These are phyloP conservation scores for Paramecium caudatum DNA, from an alignment of 73 alveolate species.

Conservation along the genomic window DNA sequence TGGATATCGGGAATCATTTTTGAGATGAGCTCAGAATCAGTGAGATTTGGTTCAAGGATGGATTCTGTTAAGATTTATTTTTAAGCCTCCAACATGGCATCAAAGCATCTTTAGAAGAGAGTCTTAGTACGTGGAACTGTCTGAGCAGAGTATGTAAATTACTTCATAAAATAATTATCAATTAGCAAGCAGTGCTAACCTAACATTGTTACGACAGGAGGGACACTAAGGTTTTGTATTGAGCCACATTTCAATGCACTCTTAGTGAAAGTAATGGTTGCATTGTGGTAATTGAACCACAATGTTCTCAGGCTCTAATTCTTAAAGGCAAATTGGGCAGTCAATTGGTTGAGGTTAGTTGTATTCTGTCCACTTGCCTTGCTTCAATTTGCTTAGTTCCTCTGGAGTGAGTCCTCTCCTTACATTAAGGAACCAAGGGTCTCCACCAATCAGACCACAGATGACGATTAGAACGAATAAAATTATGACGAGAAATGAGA, in stretches of 20 bases:
- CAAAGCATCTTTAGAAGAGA: slow-evolving; percentile 3
- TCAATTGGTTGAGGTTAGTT: background rate
- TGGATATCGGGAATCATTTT: background rate
- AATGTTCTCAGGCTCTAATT: slow-evolving; percentile 32
- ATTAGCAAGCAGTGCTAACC: background rate
- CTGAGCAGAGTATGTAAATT: slow-evolving; percentile 17
- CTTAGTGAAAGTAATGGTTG: slow-evolving; percentile 51
- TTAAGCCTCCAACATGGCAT: background rate
- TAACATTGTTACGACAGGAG: slow-evolving; percentile 22
- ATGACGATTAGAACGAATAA: background rate
- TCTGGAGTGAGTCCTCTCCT: background rate
- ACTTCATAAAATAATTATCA: slow-evolving; percentile 48
- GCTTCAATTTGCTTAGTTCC: background rate
- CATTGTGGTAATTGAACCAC: slow-evolving; percentile 23
- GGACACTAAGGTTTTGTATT: slow-evolving; percentile 40
- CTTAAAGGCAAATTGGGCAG: slow-evolving; percentile 20
- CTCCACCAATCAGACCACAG: slow-evolving; percentile 29
- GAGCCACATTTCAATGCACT: slow-evolving; percentile 70
- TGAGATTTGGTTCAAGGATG: slow-evolving; percentile 14
- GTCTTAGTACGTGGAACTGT: background rate
- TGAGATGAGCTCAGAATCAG: background rate
- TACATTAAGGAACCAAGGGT: background rate
- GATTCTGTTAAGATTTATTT: background rate
- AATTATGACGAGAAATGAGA: background rate
- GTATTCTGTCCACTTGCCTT: background rate